Evolutionary conservation across 139 green algal species (phyloP), one percentile per base, ranked within the genome.

Genomic region (Raphidocelis subcapitata): DNA sequence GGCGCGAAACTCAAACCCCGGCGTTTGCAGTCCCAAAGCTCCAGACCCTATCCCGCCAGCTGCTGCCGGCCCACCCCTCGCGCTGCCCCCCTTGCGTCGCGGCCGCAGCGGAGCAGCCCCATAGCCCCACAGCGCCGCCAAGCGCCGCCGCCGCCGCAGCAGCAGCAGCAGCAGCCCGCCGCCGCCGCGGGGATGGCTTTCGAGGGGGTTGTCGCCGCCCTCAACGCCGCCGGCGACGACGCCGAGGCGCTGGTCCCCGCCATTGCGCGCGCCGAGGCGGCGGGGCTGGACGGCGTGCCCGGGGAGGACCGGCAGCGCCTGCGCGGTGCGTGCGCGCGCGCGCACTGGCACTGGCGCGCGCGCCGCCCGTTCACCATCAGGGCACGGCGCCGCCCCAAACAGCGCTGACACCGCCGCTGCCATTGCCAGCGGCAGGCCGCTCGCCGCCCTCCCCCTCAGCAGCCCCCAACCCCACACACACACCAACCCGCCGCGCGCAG

Each of bases 271-370:
- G 91, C 89, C 1, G 31, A 49, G 41, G 41, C 41, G 8, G 41
- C 79, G 0, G 95, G 92, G 46, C 76, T 97, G 16, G 87, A 96
- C 28, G 66, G 54, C 0, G 82, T 56, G 3, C 93, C 93, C 0
- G 93, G 92, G 0, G 90, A 94, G 14, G 72, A 85, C 49, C 79
- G 92, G 5, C 93, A 97, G 68, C 92, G 93, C 68, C 80, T 96
- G 33, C 56, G 92, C 56, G 89, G 90, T 94, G 52, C 24, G n/a
- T n/a, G 74, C 14, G 23, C 18, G 16, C 8, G 59, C 8, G 3
- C 24, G 20, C 59, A 36, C 5, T 36, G 31, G 3, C 3, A 12
- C 41, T 49, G 41, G 41, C 8, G 41, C 41, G 41, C 41, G 8
- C 8, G 12, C 41, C 41, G 41, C 8, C 41, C 8, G 41, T 49